Evolutionary conservation across 2,329 filamentous ascomycete genomes (phyloP).

Genomic region (Dryadomyces sulphureus): DNA sequence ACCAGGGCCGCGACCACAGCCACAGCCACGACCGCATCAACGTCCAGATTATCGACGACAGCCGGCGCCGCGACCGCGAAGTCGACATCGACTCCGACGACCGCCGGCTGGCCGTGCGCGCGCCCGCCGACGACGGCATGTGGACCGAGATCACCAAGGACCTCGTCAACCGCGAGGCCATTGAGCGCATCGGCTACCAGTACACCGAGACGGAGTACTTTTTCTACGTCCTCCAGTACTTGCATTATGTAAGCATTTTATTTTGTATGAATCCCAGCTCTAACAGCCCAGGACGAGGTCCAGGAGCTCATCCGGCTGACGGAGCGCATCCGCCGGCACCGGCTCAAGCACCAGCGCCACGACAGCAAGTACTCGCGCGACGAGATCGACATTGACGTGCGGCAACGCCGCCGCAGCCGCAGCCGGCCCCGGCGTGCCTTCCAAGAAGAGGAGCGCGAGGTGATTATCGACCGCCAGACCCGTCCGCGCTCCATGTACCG

Average conservation of each 20-base stretch:
- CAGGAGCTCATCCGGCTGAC: constrained; percentile 69
- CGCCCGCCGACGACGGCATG: constrained; percentile 46
- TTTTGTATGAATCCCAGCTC: constrained; percentile 10
- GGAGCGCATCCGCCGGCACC: constrained; percentile 59
- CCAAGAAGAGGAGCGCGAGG: constrained; percentile 53
- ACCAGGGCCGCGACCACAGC: constrained; percentile 18
- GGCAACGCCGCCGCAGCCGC: constrained; percentile 20
- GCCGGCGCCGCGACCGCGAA: constrained; percentile 27
- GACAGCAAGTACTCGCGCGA: constrained; percentile 15
- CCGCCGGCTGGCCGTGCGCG: constrained; percentile 25
- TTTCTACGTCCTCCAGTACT: constrained; percentile 86
- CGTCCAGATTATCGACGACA: constrained; percentile 27
- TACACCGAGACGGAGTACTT: constrained; percentile 82
- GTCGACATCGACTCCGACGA: constrained; percentile 43
- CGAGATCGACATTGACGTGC: constrained; percentile 27
- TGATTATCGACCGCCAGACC: constrained; percentile 40
- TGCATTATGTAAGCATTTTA: constrained; percentile 60
- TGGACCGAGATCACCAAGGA: constrained; percentile 98
- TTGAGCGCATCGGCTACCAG: constrained; percentile 70
- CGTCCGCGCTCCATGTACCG: constrained; percentile 12
- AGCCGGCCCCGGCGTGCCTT: constrained; percentile 14
- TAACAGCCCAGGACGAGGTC: constrained; percentile 60
- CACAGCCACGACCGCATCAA: constrained; percentile 23
- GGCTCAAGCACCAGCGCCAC: constrained; percentile 41
- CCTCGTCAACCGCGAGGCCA: constrained; percentile 71